These are phyloP conservation scores for Ogataea nonfermentans DNA, from an alignment of 805 yeast species.

Conservation along the genomic window DNA sequence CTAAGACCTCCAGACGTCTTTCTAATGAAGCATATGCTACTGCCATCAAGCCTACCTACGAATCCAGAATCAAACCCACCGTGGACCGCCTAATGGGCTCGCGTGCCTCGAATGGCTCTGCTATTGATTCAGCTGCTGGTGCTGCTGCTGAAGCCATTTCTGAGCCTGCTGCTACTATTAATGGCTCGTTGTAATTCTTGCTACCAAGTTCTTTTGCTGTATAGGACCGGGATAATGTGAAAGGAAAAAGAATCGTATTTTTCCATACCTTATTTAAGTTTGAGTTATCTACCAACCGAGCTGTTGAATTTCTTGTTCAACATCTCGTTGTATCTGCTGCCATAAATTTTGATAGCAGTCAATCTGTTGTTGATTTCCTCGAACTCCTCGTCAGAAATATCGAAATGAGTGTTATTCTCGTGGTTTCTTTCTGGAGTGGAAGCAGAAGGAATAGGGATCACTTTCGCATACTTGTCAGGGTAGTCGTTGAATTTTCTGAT, in stretches of 20 bases:
- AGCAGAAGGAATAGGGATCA: constrained; percentile 82
- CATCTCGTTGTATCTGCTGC: constrained; percentile 35
- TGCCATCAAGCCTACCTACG: constrained; percentile 32
- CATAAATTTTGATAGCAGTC: constrained; percentile 44
- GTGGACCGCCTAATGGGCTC: constrained; percentile 28
- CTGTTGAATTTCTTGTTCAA: not conserved
- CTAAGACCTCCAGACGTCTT: constrained; percentile 37
- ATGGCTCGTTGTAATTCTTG: not conserved
- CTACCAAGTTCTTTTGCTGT: not conserved
- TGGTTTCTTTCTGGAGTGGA: constrained; percentile 56
- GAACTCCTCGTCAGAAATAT: constrained; percentile 55
- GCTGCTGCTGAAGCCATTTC: not conserved
- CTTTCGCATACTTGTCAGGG: constrained; percentile 41
- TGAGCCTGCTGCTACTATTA: not conserved
- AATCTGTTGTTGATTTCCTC: constrained; percentile 48
- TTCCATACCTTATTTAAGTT: no score
- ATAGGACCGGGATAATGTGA: no score
- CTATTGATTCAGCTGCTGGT: not conserved
- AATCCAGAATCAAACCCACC: constrained; percentile 25
- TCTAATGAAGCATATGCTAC: constrained; percentile 35
- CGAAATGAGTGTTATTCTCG: constrained; percentile 52
- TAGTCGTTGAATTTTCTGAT: constrained; percentile 44
- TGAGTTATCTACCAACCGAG: not conserved
- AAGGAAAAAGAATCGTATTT: no score
- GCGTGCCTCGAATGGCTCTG: constrained; percentile 23